Conservation (phyloP, 2,329 filamentous ascomycete genomes). For the Ophiostoma sp. region DNA sequence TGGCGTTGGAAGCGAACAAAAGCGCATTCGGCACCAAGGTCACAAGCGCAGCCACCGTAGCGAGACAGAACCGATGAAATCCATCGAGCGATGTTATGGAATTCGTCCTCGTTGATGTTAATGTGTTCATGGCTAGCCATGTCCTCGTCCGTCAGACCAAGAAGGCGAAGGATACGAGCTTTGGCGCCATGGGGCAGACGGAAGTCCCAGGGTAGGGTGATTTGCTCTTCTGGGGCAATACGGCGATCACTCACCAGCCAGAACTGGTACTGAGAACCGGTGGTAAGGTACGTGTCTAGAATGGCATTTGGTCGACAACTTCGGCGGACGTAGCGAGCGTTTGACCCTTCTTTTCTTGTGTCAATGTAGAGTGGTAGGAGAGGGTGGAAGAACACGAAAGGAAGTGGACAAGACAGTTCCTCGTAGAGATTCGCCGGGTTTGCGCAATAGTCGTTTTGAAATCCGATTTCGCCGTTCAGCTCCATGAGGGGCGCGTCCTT, state of each 20-base stretch:
- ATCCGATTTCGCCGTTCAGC: conserved; percentile 70
- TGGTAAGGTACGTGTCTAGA: conserved; percentile 78
- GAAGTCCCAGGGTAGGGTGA: conserved; percentile 64
- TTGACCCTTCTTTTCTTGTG: conserved; percentile 78
- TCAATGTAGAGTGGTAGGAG: conserved; percentile 88
- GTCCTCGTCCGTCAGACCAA: conserved; percentile 60
- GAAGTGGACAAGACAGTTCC: conserved; percentile 58
- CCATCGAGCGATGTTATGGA: conserved; percentile 56
- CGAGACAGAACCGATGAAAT: conserved; percentile 66
- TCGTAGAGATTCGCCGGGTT: conserved; percentile 62
- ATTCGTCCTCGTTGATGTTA: conserved; percentile 55
- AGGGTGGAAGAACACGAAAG: conserved; percentile 84
- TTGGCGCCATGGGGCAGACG: conserved; percentile 52
- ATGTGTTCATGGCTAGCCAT: conserved; percentile 43
- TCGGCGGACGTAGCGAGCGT: conserved; percentile 80
- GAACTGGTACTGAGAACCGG: conserved; percentile 76
- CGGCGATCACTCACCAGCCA: conserved; percentile 81
- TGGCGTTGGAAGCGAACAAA: conserved; percentile 59
- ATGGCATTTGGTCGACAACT: conserved; percentile 89
- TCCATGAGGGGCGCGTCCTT: conserved; percentile 59
- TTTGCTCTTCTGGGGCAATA: conserved; percentile 60
- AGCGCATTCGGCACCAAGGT: conserved; percentile 56
- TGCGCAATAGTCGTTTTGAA: conserved; percentile 66
- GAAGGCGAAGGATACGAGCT: conserved; percentile 50
- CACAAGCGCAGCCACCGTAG: conserved; percentile 74